Evolutionary conservation across 1,284 basidiomycete genomes (phyloP), one percentile per base, ranked within the genome.

Genomic region (Austroboletus olivaceoglutinosus): DNA sequence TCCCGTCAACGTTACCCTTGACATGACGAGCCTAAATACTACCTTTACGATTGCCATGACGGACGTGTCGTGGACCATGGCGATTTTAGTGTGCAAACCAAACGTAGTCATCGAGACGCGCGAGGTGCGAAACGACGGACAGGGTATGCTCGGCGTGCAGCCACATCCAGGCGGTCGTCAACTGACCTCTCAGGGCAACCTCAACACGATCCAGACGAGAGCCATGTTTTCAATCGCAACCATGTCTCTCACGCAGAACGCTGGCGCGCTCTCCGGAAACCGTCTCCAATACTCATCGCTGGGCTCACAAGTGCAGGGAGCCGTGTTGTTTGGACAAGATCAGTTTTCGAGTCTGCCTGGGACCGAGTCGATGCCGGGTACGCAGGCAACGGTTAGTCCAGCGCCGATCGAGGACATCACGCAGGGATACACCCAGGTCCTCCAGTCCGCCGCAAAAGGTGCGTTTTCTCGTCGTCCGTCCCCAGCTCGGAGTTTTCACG

Each of bases 81-180:
- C 61, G 3, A 40, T 67, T 33, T 30, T 65, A 36, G 39, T 41
- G 1, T 65, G 66, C 37, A 15, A 41, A 8, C 63, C 64, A 21
- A 67, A 67, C 29, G 34, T 53, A n/a, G 49, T 37, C 3, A 55
- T 68, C 16, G 54, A 65, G 49, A 67, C 64, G 1, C 60, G 64
- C 16, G 62, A 67, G 38, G 58, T 65, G 19, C 56, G 66, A 25
- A 65, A 43, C 25, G 42, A 56, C 11, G 60, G 62, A 9, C 43
- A 50, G 9, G 60, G 63, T 2, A 2, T 48, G 3, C 9, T 68
- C 2, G 43, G 5, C 6, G 63, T 68, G 10, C 65, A 65, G n/a
- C 54, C 58, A 2, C 57, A 22, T 15, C 49, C 44, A 0, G 15
- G 39, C 13, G 54, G 59, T 2, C 18, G 16, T 39, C 43, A 19